Evolutionary conservation across 108 stramenopile genomes (phyloP), one percentile per base, ranked within the genome.

Genomic region (Pseudonitzschia delicatissima): DNA sequence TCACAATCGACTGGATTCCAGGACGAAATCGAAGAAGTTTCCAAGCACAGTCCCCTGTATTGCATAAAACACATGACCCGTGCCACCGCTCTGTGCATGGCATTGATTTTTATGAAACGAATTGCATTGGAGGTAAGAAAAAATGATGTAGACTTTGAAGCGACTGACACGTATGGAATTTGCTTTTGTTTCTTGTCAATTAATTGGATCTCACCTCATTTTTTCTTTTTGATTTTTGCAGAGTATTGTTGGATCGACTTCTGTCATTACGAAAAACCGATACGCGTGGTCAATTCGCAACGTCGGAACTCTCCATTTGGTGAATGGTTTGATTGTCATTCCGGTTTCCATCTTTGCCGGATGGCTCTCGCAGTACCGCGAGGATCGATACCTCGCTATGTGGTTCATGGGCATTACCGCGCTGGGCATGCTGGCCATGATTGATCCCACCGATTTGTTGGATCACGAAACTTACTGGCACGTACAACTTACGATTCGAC

Each of bases 251-350:
- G 80, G 79, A 26, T 84, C 85, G 20, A 81, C 82, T 9, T 81
- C 86, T 4, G 76, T 91, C 53, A 69, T 91, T 21, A 87, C 87
- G 23, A 87, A 86, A 67, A 76, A 86, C 70, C 57, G 83, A 57
- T 91, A 81, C 61, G 72, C 60, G 4, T 91, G 90, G 90, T 60
- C 64, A 18, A 83, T 87, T 17, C 55, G 45, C 31, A 78, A 91
- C 58, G 83, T 91, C 31, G 90, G 90, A 15, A 45, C 67, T n/a
- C 66, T 91, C 47, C 81, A 82, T 60, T 72, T 83, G 8, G 83
- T 77, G 17, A 84, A 84, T 29, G 90, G 90, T 6, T 61, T 86
- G 28, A 63, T 91, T 44, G 81, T 84, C n/a, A 84, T 91, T 42
- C 90, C 87, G 11, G 80, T 87, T 45, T 69, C 80, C 27, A 69